Evolutionary conservation across 1,284 basidiomycete genomes (phyloP).

Genomic region (Naganishia liquefaciens): DNA sequence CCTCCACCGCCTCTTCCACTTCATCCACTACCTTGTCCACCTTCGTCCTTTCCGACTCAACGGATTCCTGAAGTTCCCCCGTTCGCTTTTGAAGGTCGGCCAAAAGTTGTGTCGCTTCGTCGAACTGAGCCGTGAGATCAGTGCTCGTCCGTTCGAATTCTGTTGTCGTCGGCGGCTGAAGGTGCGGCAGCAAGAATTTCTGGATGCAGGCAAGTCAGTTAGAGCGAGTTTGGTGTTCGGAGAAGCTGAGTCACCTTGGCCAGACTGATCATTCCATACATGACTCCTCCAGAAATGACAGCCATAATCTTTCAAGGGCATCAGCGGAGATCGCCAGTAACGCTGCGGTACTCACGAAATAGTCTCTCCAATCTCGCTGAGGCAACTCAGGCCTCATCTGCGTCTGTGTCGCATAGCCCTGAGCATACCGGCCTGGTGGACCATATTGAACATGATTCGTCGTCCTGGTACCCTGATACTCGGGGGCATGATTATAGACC

Average conservation of each 20-base stretch:
- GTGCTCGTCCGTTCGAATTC: slow-evolving; percentile 88
- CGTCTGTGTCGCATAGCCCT: slow-evolving; percentile 22
- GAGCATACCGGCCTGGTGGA: slow-evolving; percentile 47
- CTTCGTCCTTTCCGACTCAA: slow-evolving; percentile 69
- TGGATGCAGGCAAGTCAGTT: slow-evolving; percentile 46
- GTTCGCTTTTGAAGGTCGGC: slow-evolving; percentile 56
- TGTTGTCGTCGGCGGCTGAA: slow-evolving; percentile 82
- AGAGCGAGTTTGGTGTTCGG: background rate
- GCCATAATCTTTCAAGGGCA: slow-evolving; percentile 74
- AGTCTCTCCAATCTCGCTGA: slow-evolving; percentile 84
- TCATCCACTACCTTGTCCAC: slow-evolving; percentile 27
- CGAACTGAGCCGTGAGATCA: slow-evolving; percentile 84
- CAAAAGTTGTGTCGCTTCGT: slow-evolving; percentile 80
- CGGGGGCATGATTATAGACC: slow-evolving; percentile 53
- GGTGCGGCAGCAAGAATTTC: slow-evolving; percentile 91
- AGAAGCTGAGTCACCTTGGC: slow-evolving; percentile 66
- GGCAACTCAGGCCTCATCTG: slow-evolving; percentile 53
- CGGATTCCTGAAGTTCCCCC: slow-evolving; percentile 75
- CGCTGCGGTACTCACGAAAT: slow-evolving; percentile 67
- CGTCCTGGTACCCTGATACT: slow-evolving; percentile 22
- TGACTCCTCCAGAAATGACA: slow-evolving; percentile 82
- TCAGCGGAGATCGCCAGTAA: background rate
- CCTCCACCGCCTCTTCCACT: slow-evolving; percentile 59
- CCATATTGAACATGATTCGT: slow-evolving; percentile 51
- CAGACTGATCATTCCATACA: slow-evolving; percentile 83